These are phyloP conservation scores for Crithidia acanthocephali DNA, from an alignment of 208 protist genomes.

Conservation along the genomic window DNA sequence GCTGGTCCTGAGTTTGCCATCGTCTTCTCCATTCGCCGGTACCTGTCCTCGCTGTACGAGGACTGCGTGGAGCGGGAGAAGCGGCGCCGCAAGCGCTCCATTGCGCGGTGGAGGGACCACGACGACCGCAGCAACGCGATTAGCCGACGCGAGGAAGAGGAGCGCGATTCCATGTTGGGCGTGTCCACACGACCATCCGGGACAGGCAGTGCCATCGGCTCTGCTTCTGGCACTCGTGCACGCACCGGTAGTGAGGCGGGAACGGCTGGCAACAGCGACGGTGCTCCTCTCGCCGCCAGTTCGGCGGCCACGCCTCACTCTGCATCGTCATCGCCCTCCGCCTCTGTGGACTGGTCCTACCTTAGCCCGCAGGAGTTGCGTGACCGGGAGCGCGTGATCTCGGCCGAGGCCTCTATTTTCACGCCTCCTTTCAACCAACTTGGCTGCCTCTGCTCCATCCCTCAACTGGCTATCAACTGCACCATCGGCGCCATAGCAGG, in stretches of 20 bases:
- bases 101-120: constrained; percentile 26
- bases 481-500: constrained; percentile 82
- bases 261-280: too few species aligned
- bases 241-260: not conserved
- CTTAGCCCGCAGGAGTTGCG: constrained; percentile 5
- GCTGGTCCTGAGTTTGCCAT: constrained; percentile 92
- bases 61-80: constrained; percentile 75
- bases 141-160: constrained; percentile 35
- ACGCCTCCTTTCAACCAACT: constrained; percentile 62
- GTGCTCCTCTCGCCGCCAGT: not conserved
- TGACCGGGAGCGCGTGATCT: constrained; percentile 37
- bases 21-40: constrained; percentile 87
- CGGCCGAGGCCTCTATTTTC: constrained; percentile 58
- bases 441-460: constrained; percentile 48
- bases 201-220: too few species aligned
- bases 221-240: not conserved
- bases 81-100: constrained; percentile 29
- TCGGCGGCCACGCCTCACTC: not conserved
- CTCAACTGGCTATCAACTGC: constrained; percentile 85
- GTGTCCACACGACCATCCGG: not conserved
- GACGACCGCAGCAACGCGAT: constrained; percentile 35
- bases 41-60: constrained; percentile 80
- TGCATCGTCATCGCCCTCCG: not conserved
- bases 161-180: constrained; percentile 50
- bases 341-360: not conserved